These are phyloP conservation scores for Cryphonectria carpinicola DNA, from an alignment of 2,329 filamentous ascomycete genomes.

Conservation along the genomic window DNA sequence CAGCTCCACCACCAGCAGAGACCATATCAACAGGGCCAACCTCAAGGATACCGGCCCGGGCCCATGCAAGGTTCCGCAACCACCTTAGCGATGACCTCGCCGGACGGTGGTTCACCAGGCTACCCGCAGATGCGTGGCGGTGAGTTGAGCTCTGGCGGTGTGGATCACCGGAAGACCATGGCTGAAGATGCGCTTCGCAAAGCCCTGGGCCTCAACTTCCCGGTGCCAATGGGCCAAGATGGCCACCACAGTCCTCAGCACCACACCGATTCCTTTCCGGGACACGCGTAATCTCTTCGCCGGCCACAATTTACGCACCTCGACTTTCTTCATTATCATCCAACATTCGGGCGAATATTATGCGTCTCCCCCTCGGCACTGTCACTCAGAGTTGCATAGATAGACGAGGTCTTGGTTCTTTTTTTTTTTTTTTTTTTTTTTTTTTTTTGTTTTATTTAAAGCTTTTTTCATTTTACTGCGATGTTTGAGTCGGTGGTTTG, in stretches of 20 bases:
- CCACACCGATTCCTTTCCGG: constrained; percentile 17
- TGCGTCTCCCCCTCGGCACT: constrained; percentile 15
- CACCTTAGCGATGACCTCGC: not conserved
- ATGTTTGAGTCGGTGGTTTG: constrained; percentile 17
- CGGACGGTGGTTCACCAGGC: constrained; percentile 7
- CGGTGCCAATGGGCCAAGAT: constrained; percentile 22
- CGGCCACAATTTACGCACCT: constrained; percentile 1
- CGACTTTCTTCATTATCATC: constrained; percentile 10
- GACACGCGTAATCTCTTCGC: constrained; percentile 17
- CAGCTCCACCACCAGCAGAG: not conserved
- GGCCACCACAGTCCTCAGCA: constrained; percentile 21
- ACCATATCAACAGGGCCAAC: not conserved
- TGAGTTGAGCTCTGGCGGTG: constrained; percentile 3
- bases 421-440: constrained; percentile 8
- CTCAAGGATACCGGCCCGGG: not conserved
- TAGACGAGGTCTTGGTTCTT: constrained; percentile 14
- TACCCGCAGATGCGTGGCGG: constrained; percentile 21
- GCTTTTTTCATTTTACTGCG: constrained; percentile 22
- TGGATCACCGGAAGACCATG: constrained; percentile 23
- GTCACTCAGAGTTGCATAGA: constrained; percentile 26
- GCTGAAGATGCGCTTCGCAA: constrained; percentile 28
- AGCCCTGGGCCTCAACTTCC: constrained; percentile 24
- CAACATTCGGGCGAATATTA: constrained; percentile 18
- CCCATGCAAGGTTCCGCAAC: constrained; percentile 8
- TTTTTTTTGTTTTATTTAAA: constrained; percentile 10